These are phyloP conservation scores for Halteria grandinella DNA, from an alignment of 73 alveolate genomes.

Conservation along the genomic window DNA sequence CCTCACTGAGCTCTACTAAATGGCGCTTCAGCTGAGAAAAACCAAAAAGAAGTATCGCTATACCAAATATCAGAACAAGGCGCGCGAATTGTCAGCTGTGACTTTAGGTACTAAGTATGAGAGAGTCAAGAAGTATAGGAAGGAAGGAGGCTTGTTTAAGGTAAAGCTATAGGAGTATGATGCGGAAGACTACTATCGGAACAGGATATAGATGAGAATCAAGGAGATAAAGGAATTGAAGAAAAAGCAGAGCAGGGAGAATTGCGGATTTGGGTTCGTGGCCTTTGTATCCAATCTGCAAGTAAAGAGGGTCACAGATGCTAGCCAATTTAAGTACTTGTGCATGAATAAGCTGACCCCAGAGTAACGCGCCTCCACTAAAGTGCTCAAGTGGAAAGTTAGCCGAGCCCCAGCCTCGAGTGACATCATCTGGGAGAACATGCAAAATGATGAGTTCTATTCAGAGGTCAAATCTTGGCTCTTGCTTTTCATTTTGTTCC, in stretches of 20 bases:
- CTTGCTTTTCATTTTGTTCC: conserved; percentile 4
- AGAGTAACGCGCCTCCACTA: neutral
- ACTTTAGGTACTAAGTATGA: neutral
- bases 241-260: conserved; percentile 9
- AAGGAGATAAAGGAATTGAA: neutral
- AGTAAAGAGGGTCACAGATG: conserved; percentile 7
- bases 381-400: conserved; percentile 34
- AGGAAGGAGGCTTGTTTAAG: conserved; percentile 13
- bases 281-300: conserved; percentile 29
- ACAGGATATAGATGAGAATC: conserved; percentile 11
- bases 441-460: conserved; percentile 30
- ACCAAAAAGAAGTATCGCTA: conserved; percentile 15
- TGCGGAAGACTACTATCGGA: conserved; percentile 29
- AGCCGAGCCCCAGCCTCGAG: conserved; percentile 15
- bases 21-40: conserved; percentile 5
- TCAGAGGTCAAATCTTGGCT: conserved; percentile 35
- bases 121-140: conserved; percentile 6
- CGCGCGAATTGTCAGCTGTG: no score
- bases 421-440: conserved; percentile 52
- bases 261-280: conserved; percentile 47
- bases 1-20: conserved; percentile 1
- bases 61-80: conserved; percentile 9
- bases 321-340: neutral
- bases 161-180: conserved; percentile 8
- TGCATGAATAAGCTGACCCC: neutral